A percentile compares a stretch with the other conserved stretches of the same genome.
Evolutionary conservation across 768 basidiomycete genomes (phyloP).

Genomic region (Tulasnella sp.): DNA sequence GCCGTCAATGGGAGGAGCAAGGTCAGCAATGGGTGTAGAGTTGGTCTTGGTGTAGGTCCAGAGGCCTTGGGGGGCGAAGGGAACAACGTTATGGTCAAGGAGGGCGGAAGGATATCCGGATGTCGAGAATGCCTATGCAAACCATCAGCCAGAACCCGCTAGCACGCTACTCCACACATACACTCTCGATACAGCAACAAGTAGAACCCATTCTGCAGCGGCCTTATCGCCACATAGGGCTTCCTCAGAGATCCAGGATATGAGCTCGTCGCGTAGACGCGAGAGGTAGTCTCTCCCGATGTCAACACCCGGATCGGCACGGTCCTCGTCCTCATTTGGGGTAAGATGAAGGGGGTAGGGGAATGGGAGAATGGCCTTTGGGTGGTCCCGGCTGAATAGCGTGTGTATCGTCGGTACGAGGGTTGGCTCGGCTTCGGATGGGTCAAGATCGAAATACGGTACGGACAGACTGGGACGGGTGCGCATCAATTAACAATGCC

Average conservation of each 20-base stretch:
- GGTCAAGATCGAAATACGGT: not conserved
- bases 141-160: not conserved
- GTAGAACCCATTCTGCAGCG: constrained; percentile 64
- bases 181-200: constrained; percentile 50
- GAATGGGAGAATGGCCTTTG: constrained; percentile 26
- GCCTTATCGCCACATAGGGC: constrained; percentile 53
- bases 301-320: not conserved
- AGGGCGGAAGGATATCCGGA: constrained; percentile 53
- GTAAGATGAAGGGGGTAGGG: constrained; percentile 2
- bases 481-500: not conserved
- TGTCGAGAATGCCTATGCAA: constrained; percentile 48
- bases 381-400: constrained; percentile 39
- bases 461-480: not conserved
- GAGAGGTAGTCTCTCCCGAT: not conserved
- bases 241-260: constrained; percentile 62
- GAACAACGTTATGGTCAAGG: constrained; percentile 51
- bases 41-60: constrained; percentile 28
- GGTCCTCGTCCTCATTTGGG: not conserved
- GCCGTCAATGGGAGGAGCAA: constrained; percentile 43
- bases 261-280: constrained; percentile 39
- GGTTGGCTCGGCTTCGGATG: not conserved
- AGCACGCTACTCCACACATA: constrained; percentile 28
- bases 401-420: constrained; percentile 33
- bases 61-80: constrained; percentile 32
- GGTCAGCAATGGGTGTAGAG: constrained; percentile 42